Evolutionary conservation across 352 stramenopile species (phyloP), one percentile per base, ranked within the genome.

Genomic region (Pythium chondricola): DNA sequence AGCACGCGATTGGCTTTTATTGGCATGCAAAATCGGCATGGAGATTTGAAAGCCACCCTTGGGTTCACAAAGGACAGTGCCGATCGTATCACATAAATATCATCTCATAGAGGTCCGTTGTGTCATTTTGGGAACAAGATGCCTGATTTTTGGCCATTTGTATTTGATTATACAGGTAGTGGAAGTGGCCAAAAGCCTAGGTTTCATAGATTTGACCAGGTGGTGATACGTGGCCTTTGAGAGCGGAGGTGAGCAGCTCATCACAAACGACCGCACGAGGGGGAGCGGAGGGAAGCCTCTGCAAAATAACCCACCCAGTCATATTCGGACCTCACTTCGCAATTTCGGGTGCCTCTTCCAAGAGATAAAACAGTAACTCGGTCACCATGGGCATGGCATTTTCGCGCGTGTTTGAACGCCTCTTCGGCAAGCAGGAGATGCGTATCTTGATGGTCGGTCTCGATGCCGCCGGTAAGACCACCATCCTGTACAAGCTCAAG

Each of bases 391-490:
- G 97, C 46, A 97, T 98, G 62, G 76, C 98, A 45, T 97, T 99
- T 71, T 98, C 83, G 65, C 82, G 89, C 67, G 64, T 99, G 51
- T 99, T 99, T 75, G 91, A 98, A 61, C 85, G 75, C 63, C 85
- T 99, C 58, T 99, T 99, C 77, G 96, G 97, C 46, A 97, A 91
- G 62, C 99, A 99, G 68, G 97, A 99, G 83, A 97, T 98, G 51
- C 88, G 97, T 53, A 99, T 99, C 67, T 74, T 99, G n/a, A 99
- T 99, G 81, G 74, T 99, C 10, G 97, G 97, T 52, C 83, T 99
- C 22, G 97, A 99, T 69, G 98, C 98, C 74, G 97, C 97, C 22
- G 97, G 97, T 59, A 99, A 99, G 78, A 99, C 97, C 11, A 99
- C 97, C 14, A 99, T 99, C 73, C 65, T 99, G 50, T 99, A 94